phyloP scores from a whole-genome alignment of 2,329 filamentous ascomycete species.

The Colletotrichum horii region DNA sequence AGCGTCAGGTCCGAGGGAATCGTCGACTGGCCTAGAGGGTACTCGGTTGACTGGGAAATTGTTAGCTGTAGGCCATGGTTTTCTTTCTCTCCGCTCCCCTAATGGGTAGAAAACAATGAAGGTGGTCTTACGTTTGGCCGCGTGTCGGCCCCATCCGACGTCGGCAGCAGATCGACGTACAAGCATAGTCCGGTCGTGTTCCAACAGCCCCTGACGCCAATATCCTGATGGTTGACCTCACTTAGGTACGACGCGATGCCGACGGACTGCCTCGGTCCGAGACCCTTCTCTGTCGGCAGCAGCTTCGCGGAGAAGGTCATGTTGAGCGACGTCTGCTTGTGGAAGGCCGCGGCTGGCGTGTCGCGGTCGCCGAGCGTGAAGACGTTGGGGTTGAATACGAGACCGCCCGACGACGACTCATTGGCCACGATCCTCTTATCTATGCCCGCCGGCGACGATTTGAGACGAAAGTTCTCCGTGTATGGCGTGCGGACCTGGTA shows the following conservation, averaged over 20 bases:
- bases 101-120: not conserved
- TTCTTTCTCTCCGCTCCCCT: not conserved
- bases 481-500: constrained; percentile 17
- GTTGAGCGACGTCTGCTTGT: constrained; percentile 34
- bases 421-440: not conserved
- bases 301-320: constrained; percentile 32
- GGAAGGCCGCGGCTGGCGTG: constrained; percentile 30
- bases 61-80: not conserved
- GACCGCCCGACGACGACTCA: not conserved
- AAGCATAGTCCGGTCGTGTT: constrained; percentile 25
- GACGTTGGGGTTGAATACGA: constrained; percentile 36
- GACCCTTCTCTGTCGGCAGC: constrained; percentile 8
- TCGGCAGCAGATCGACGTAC: constrained; percentile 1
- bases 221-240: constrained; percentile 30
- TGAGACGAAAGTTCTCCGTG: constrained; percentile 3
- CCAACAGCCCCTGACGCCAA: constrained; percentile 29
- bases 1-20: constrained; percentile 20
- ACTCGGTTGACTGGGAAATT: constrained; percentile 4
- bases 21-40: not conserved
- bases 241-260: constrained; percentile 31
- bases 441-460: not conserved
- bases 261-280: constrained; percentile 26
- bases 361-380: constrained; percentile 32
- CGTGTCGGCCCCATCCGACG: not conserved
- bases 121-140: constrained; percentile 1